A percentile compares a stretch with the other conserved stretches of the same genome.
Evolutionary conservation across 495 filamentous ascomycete genomes (phyloP).

Genomic region (Darksidea phi): DNA sequence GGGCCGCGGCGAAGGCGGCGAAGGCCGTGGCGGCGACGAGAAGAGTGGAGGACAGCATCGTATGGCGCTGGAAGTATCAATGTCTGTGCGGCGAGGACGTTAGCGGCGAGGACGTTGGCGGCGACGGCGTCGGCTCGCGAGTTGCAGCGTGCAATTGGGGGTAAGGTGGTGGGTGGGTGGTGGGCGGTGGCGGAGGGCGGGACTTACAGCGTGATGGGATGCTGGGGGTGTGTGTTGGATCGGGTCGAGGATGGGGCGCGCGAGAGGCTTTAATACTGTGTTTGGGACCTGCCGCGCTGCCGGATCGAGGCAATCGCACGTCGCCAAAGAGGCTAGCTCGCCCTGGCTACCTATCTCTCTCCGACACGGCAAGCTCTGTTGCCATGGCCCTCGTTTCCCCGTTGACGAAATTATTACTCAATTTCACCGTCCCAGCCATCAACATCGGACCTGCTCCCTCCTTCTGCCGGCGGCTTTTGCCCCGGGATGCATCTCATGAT

Average conservation of each 20-base stretch:
- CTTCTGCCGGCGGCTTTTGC: too few relatives aligned
- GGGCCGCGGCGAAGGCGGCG: constrained; percentile 40
- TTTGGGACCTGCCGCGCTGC: too few relatives aligned
- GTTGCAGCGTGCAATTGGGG: not conserved
- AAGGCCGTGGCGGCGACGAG: constrained; percentile 41
- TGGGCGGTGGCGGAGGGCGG: not conserved
- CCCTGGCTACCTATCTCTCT: too few relatives aligned
- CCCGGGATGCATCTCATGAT: too few relatives aligned
- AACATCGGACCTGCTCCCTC: too few relatives aligned
- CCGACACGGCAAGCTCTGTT: too few relatives aligned
- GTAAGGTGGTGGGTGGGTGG: not conserved
- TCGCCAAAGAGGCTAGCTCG: too few relatives aligned
- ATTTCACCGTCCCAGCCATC: too few relatives aligned
- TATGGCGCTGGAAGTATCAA: constrained; percentile 29
- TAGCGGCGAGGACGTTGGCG: not conserved
- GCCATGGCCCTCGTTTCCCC: too few relatives aligned
- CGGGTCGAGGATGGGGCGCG: not conserved
- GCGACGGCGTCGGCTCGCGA: not conserved
- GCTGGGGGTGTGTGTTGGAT: constrained; percentile 5
- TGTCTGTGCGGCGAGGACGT: constrained; percentile 25
- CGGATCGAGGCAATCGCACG: too few relatives aligned
- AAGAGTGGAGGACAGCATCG: constrained; percentile 44
- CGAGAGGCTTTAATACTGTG: not conserved
- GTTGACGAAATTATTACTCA: too few relatives aligned
- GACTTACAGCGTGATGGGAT: constrained; percentile 29